Base-by-base conservation (phyloP, 352 stramenopile species). In the Pythium phragmiticola region DNA sequence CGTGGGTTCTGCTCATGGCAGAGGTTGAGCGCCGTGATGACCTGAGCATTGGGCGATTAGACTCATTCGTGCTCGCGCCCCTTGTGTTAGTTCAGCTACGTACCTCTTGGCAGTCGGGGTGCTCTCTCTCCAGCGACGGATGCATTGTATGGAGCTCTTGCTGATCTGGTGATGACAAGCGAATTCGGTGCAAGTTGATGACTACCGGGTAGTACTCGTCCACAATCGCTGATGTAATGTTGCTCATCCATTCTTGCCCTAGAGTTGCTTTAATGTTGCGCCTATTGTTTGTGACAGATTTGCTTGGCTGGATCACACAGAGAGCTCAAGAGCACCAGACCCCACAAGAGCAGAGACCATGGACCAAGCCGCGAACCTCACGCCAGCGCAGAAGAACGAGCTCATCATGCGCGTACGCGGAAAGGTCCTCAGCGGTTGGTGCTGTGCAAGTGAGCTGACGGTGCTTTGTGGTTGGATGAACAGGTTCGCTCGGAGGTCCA, bases 401-500 rank as follows among this genome's bases (percentile, higher is more conserved):
- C 77, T 95, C 53, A 68, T 92, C 50, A 89, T 84, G 65, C 82
- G 80, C 59, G 86, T 94, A 74, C 52, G 83, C 80, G 4, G 2
- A 3, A 16, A 13, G 37, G 2, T 6, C 14, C 2, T 42, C 9
- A 12, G 6, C 9, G 14, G 3, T 12, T 9, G 13, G 16, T 45
- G 19, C n/a, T 21, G 3, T 36, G 30, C 12, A 36, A 37, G 55
- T 58, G 43, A 8, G 42, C 48, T 55, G 28, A 48, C 52, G 16
- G 11, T 30, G 9, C 2, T 45, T 19, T 14, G 8, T 60, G 8
- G 51, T n/a, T 65, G 50, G 56, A 23, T 9, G 7, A 30, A 26
- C 68, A 94, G 83, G 75, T 94, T 23, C 85, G 85, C 69, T 85
- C 82, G 59, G 85, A 96, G 72, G 80, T 95, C 34, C 81, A 94